Conservation (phyloP, 768 basidiomycete genomes). For the Tephrocybe sp. region DNA sequence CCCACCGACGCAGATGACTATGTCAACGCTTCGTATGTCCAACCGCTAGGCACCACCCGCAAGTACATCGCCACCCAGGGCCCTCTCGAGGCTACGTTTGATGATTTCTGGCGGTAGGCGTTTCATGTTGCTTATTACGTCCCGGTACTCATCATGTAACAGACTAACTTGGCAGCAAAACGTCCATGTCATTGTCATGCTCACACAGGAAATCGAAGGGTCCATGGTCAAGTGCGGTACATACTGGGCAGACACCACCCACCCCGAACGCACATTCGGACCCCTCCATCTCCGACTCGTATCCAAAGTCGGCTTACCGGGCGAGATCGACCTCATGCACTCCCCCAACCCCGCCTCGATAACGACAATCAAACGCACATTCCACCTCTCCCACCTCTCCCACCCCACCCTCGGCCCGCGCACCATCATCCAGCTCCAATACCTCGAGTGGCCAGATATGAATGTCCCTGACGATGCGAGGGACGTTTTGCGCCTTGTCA, state of each 20-base stretch:
- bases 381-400: slow-evolving; percentile 62
- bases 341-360: slow-evolving; percentile 2
- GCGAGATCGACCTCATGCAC: slow-evolving; percentile 13
- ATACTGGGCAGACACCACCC: slow-evolving; percentile 69
- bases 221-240: slow-evolving; percentile 86
- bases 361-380: slow-evolving; percentile 53
- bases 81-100: slow-evolving; percentile 83
- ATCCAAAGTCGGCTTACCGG: slow-evolving; percentile 29
- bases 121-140: no score
- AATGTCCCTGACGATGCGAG: slow-evolving; percentile 87
- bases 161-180: slow-evolving; percentile 94
- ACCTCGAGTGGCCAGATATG: slow-evolving; percentile 95
- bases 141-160: no score
- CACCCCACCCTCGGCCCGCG: slow-evolving; percentile 61
- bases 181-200: slow-evolving; percentile 94
- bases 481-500: slow-evolving; percentile 71
- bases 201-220: slow-evolving; percentile 89
- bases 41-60: slow-evolving; percentile 76
- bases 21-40: slow-evolving; percentile 92
- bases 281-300: slow-evolving; percentile 57
- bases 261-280: slow-evolving; percentile 47
- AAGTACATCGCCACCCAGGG: slow-evolving; percentile 97
- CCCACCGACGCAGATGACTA: slow-evolving; percentile 63
- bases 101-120: slow-evolving; percentile 92
- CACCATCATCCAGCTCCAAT: slow-evolving; percentile 85